phyloP scores from a whole-genome alignment of 805 yeast species.

The Peterozyma toletana region DNA sequence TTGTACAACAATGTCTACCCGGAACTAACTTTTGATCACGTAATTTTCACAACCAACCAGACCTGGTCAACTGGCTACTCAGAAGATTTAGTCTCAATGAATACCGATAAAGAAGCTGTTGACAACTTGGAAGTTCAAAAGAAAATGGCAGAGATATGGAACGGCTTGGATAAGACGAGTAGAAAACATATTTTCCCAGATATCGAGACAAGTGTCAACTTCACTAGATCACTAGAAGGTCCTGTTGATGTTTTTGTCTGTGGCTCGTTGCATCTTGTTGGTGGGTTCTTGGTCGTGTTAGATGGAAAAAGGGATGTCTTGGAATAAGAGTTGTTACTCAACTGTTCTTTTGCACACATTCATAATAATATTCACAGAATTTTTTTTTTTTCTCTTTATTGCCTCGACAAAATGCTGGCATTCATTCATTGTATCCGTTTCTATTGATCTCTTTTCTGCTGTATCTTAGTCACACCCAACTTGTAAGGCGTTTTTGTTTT shows the following conservation, averaged over 20 bases:
- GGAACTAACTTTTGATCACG: slow-evolving; percentile 57
- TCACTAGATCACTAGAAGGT: slow-evolving; percentile 38
- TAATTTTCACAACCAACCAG: slow-evolving; percentile 81
- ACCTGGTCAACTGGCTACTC: slow-evolving; percentile 89
- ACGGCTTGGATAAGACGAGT: slow-evolving; percentile 32
- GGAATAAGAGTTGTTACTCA: too few species aligned
- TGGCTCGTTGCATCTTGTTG: slow-evolving; percentile 91
- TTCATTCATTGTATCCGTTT: neutral
- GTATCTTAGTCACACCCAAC: neutral
- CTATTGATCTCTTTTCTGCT: neutral
- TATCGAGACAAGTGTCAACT: slow-evolving; percentile 66
- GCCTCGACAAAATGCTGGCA: slow-evolving; percentile 1
- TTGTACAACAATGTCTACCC: slow-evolving; percentile 37
- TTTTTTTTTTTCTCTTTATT: neutral
- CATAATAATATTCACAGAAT: too few species aligned
- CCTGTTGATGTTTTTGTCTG: slow-evolving; percentile 78
- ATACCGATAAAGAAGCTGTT: slow-evolving; percentile 71
- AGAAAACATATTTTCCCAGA: slow-evolving; percentile 51
- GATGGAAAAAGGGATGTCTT: slow-evolving; percentile 32
- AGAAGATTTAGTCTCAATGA: slow-evolving; percentile 78
- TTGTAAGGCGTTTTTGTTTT: neutral
- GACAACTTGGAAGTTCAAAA: slow-evolving; percentile 80
- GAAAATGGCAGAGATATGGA: slow-evolving; percentile 66
- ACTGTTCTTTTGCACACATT: too few species aligned
- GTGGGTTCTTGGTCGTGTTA: slow-evolving; percentile 83